These are phyloP conservation scores for Debaryomyces coudertii DNA, from an alignment of 1,139 yeast species.

Conservation along the genomic window DNA sequence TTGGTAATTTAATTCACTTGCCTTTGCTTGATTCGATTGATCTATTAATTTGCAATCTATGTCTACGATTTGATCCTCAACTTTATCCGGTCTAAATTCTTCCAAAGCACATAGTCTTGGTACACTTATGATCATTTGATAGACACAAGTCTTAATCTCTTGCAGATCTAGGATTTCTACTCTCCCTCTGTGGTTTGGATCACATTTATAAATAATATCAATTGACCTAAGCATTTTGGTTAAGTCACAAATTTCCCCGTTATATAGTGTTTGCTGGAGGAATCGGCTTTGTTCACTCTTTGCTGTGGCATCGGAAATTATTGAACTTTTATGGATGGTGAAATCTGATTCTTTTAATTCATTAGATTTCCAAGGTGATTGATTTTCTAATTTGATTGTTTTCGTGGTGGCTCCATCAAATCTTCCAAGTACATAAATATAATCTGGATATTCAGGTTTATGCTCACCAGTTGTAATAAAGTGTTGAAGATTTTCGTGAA, in stretches of 20 bases:
- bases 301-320: conserved; percentile 16
- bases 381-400: conserved; percentile 26
- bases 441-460: conserved; percentile 40
- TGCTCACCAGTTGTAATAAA: conserved; percentile 30
- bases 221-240: conserved; percentile 64
- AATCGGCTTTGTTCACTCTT: conserved; percentile 25
- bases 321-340: conserved; percentile 22
- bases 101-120: conserved; percentile 60
- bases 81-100: conserved; percentile 46
- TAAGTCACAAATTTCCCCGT: conserved; percentile 76
- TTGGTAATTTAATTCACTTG: conserved; percentile 8
- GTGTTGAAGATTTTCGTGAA: conserved; percentile 43
- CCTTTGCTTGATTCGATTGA: conserved; percentile 16
- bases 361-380: conserved; percentile 22
- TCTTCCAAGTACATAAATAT: conserved; percentile 50
- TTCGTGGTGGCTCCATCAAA: conserved; percentile 30
- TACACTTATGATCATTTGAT: conserved; percentile 60
- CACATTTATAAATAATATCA: conserved; percentile 72
- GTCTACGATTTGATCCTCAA: conserved; percentile 39
- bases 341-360: conserved; percentile 23
- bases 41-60: conserved; percentile 46
- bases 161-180: conserved; percentile 47
- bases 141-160: conserved; percentile 76
- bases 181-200: conserved; percentile 35
- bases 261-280: conserved; percentile 54